These are phyloP conservation scores for Agrostemma githago DNA, from an alignment of 148 eudicot genomes.

Conservation along the genomic window DNA sequence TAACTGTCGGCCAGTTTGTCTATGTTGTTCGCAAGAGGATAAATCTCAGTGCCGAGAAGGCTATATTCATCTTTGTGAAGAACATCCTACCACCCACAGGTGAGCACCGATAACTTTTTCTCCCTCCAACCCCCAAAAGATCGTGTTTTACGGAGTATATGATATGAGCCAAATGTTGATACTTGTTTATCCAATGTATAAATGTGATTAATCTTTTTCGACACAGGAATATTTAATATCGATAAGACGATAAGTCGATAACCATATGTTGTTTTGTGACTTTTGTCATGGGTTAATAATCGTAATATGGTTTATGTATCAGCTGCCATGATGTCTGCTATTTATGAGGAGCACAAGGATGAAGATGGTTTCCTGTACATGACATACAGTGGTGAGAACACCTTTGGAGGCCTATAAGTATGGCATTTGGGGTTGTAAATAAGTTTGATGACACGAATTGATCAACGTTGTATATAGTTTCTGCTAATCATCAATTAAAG, in stretches of 20 bases:
- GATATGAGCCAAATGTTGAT: no score
- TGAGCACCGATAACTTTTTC: conserved; percentile 13
- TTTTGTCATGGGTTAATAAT: not conserved
- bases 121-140: not conserved
- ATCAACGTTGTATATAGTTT: conserved; percentile 28
- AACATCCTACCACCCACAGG: conserved; percentile 90
- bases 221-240: not conserved
- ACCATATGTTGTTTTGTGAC: not conserved
- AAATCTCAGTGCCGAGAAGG: conserved; percentile 94
- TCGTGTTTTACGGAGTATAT: not conserved
- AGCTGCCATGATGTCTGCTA: conserved; percentile 99
- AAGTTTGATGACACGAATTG: conserved; percentile 19
- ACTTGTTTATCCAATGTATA: not conserved
- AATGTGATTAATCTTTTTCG: not conserved
- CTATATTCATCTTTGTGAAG: conserved; percentile 84
- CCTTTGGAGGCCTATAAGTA: conserved; percentile 54
- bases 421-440: conserved; percentile 30
- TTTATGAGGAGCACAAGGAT: conserved; percentile 90
- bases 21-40: conserved; percentile 95
- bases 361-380: conserved; percentile 97
- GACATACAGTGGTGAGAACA: conserved; percentile 98
- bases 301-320: not conserved
- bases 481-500: conserved; percentile 19
- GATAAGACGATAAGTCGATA: no score
- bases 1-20: conserved; percentile 92